Evolutionary conservation across 148 eudicot genomes (phyloP).

Genomic region (Rhododendron henanense): DNA sequence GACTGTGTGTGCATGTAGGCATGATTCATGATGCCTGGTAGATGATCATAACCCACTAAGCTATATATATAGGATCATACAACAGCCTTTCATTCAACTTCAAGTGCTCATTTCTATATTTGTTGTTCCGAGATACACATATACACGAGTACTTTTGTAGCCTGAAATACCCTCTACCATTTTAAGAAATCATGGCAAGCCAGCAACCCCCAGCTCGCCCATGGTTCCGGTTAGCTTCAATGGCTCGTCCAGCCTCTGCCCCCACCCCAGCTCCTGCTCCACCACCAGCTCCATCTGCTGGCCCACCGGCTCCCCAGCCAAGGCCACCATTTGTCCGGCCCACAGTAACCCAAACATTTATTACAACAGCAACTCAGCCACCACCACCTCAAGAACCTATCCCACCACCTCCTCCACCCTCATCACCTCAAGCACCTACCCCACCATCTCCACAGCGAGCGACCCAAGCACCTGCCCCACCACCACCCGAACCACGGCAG

Average conservation of each 20-base stretch:
- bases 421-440: slow-evolving; percentile 7
- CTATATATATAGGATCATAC: background rate
- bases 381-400: slow-evolving; percentile 4
- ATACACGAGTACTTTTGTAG: background rate
- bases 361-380: slow-evolving; percentile 17
- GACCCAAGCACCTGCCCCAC: background rate
- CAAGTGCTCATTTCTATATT: background rate
- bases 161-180: background rate
- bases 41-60: slow-evolving; percentile 2
- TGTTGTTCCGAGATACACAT: background rate
- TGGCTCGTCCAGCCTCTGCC: slow-evolving; percentile 25
- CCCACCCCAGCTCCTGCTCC: slow-evolving; percentile 32
- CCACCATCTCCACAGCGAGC: background rate
- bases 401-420: slow-evolving; percentile 16
- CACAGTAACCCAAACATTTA: slow-evolving; percentile 6
- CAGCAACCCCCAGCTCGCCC: slow-evolving; percentile 46
- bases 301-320: slow-evolving; percentile 23
- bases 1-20: background rate
- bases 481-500: slow-evolving; percentile 13
- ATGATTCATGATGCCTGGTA: slow-evolving; percentile 1
- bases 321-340: slow-evolving; percentile 31
- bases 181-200: slow-evolving; percentile 31
- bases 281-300: slow-evolving; percentile 27
- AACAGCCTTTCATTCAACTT: background rate
- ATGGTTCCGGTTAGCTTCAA: slow-evolving; percentile 40